Base-by-base conservation (phyloP, 495 filamentous ascomycete genomes). In the Halenospora varia region DNA sequence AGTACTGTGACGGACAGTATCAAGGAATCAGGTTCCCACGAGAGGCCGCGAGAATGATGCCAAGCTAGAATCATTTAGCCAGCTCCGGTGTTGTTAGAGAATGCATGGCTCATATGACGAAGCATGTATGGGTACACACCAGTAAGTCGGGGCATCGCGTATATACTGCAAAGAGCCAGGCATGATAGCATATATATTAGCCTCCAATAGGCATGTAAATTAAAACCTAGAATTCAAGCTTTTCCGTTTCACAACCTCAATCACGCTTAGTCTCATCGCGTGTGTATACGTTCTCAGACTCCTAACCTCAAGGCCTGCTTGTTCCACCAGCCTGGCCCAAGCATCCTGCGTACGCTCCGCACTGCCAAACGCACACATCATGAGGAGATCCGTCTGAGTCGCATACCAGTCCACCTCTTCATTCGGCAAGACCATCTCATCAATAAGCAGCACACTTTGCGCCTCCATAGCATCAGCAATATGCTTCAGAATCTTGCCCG, bases 391-490 rank as follows among this genome's bases (percentile, higher is more conserved):
- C 0, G 62, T 57, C 63, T 68, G 55, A 0, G 67, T 64, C 1
- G 65, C 61, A 47, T 63, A 65, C 64, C 61, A 72, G 19, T 68
- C 61, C 0, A 66, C 71, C 0, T 63, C 67, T 8, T 61, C 63
- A 46, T 78, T 68, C 3, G 62, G 68, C 0, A 77, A 35, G 9
- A 73, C 55, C 61, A 76, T 73, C 61, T 71, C 73, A 57, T 78
- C 75, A 54, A 76, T 66, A 6, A 76, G 55, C 18, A 77, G 59
- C 2, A 66, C 26, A 3, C 72, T 74, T 50, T 74, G 63, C 0
- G 60, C n/a, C 11, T 52, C 56, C 64, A 77, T 69, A 10, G 68
- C 73, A 2, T 57, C 15, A 26, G 64, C 64, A 13, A 66, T 65
- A 25, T 69, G 68, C 23, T 62, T 25, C 3, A 72, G 53, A 41